Percentiles rank a stretch among this genome's conserved stretches.
phyloP scores from a whole-genome alignment of 2,329 filamentous ascomycete genomes.

The Fusarium sp. region DNA sequence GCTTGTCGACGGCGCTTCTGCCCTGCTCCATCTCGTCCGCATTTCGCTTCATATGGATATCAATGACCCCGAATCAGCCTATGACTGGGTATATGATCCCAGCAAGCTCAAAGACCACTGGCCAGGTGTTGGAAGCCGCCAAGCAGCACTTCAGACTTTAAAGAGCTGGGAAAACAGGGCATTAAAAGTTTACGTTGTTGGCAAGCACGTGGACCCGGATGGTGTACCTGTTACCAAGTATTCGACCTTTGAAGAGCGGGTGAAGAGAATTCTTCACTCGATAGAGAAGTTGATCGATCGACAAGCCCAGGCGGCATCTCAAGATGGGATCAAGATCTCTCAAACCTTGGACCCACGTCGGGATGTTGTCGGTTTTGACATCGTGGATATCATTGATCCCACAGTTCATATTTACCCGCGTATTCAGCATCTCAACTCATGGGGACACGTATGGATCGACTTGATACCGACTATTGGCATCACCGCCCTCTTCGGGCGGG shows the following conservation, averaged over 20 bases:
- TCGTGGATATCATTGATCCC: not conserved
- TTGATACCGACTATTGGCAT: slow-evolving; percentile 1
- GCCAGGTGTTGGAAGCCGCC: not conserved
- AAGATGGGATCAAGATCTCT: slow-evolving; percentile 4
- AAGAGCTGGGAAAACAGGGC: slow-evolving; percentile 7
- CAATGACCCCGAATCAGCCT: slow-evolving; percentile 12
- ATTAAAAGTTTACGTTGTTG: not conserved
- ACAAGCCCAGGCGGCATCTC: not conserved
- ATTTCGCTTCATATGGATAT: slow-evolving; percentile 6
- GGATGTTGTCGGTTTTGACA: slow-evolving; percentile 5
- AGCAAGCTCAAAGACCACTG: not conserved
- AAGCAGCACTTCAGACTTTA: slow-evolving; percentile 4
- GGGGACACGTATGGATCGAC: slow-evolving; percentile 9
- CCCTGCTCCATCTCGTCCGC: slow-evolving; percentile 20
- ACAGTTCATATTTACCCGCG: not conserved
- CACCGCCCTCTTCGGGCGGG: not conserved
- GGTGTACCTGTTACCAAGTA: not conserved
- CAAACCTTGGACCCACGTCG: slow-evolving; percentile 3
- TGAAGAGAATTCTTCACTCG: not conserved
- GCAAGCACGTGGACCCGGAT: not conserved
- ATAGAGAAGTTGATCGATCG: slow-evolving; percentile 9
- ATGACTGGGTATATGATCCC: slow-evolving; percentile 18
- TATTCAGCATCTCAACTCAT: not conserved
- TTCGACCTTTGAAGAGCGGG: not conserved
- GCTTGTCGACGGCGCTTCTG: slow-evolving; percentile 20